phyloP scores from a whole-genome alignment of 2,329 filamentous ascomycete genomes.

The Dactylonectria estremocensis region DNA sequence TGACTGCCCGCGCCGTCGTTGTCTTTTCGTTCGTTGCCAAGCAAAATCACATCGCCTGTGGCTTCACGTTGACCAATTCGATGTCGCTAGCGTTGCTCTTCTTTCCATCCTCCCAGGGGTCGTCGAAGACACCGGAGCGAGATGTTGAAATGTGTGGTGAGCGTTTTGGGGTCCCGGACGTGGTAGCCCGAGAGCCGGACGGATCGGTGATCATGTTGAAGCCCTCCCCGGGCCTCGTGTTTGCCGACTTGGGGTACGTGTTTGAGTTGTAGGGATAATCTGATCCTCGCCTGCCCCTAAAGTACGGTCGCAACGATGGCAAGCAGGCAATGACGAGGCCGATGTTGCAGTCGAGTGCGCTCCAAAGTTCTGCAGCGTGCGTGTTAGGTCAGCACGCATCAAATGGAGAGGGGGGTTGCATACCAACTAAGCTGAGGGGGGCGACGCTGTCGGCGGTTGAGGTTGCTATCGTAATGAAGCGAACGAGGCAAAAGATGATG shows the following conservation, averaged over 20 bases:
- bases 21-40: neutral
- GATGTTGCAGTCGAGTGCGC: slow-evolving; percentile 33
- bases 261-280: slow-evolving; percentile 13
- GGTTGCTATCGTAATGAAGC: slow-evolving; percentile 35
- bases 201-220: neutral
- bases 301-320: slow-evolving; percentile 39
- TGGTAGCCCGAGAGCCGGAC: neutral
- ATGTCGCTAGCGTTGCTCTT: slow-evolving; percentile 25
- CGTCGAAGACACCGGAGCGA: neutral
- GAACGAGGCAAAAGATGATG: slow-evolving; percentile 37
- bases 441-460: slow-evolving; percentile 16
- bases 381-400: neutral
- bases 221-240: neutral
- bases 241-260: neutral
- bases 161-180: neutral
- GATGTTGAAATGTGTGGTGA: neutral
- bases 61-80: slow-evolving; percentile 17
- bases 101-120: slow-evolving; percentile 7
- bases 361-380: slow-evolving; percentile 34
- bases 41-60: neutral
- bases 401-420: neutral
- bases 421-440: slow-evolving; percentile 38
- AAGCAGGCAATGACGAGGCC: slow-evolving; percentile 39
- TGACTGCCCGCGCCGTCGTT: neutral
- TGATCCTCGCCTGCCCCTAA: slow-evolving; percentile 16